These are phyloP conservation scores for Beta lomatogona DNA, from an alignment of 179 eudicot species.

Conservation along the genomic window DNA sequence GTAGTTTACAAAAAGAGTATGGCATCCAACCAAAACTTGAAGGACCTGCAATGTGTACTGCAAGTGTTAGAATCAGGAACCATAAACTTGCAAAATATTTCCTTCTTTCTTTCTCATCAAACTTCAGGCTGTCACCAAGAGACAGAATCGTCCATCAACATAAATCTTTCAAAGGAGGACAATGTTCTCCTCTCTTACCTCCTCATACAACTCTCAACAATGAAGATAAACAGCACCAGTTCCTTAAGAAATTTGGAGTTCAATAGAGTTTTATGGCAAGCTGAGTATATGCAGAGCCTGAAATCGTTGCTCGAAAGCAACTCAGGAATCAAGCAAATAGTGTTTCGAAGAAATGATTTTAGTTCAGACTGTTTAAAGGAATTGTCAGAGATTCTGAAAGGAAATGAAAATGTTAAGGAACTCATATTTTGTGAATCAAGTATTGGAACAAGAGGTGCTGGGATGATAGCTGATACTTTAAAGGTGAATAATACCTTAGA, in stretches of 20 bases:
- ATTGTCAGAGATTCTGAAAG: constrained; percentile 58
- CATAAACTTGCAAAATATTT: constrained; percentile 50
- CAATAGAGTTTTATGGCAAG: constrained; percentile 71
- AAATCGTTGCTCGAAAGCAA: constrained; percentile 42
- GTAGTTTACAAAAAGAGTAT: constrained; percentile 22
- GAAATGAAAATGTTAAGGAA: constrained; percentile 56
- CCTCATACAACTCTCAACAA: constrained; percentile 46
- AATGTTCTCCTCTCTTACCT: constrained; percentile 48
- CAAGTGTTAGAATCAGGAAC: constrained; percentile 45
- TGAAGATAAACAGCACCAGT: constrained; percentile 27
- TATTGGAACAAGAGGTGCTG: constrained; percentile 68
- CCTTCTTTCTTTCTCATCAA: constrained; percentile 69
- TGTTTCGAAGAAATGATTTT: constrained; percentile 59
- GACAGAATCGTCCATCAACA: constrained; percentile 60
- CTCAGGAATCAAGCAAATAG: constrained; percentile 49
- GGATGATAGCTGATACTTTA: constrained; percentile 65
- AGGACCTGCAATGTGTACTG: constrained; percentile 68
- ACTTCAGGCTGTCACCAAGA: constrained; percentile 60
- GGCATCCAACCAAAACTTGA: constrained; percentile 46
- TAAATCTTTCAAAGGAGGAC: constrained; percentile 54
- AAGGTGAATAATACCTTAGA: constrained; percentile 66
- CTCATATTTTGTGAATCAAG: constrained; percentile 67
- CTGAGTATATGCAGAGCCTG: constrained; percentile 49
- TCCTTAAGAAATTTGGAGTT: constrained; percentile 63
- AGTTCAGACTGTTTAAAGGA: constrained; percentile 49